Evolutionary conservation across 805 yeast genomes (phyloP).

Genomic region (Starmerella cellae): DNA sequence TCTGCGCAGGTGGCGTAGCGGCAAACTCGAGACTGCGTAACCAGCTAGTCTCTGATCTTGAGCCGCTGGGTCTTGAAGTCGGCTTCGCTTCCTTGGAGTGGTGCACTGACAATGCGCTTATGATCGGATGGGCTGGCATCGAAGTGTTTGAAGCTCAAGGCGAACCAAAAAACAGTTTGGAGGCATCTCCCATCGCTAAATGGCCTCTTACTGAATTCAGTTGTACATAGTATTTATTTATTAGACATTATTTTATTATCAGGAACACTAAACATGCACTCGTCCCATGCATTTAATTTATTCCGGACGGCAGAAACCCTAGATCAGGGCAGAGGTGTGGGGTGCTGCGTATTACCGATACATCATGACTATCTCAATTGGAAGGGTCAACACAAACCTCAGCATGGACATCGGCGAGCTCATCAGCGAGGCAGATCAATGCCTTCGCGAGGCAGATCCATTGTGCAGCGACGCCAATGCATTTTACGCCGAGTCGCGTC

Average conservation of each 20-base stretch:
- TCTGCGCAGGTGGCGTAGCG: slow-evolving; percentile 92
- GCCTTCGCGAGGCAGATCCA: slow-evolving; percentile 37
- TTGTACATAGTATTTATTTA: background rate
- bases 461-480: slow-evolving; percentile 41
- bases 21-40: slow-evolving; percentile 38
- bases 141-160: slow-evolving; percentile 52
- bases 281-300: no score
- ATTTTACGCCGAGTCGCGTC: slow-evolving; percentile 29
- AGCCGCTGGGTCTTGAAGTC: slow-evolving; percentile 25
- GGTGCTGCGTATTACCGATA: no score
- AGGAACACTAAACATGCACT: background rate
- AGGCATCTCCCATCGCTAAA: slow-evolving; percentile 52
- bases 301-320: no score
- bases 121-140: slow-evolving; percentile 97
- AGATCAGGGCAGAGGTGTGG: no score
- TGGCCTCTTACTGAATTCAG: slow-evolving; percentile 61
- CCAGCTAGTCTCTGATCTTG: slow-evolving; percentile 20
- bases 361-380: no score
- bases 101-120: slow-evolving; percentile 90
- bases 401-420: slow-evolving; percentile 38
- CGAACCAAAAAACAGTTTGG: slow-evolving; percentile 23
- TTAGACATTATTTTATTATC: background rate
- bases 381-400: no score
- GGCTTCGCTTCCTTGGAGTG: slow-evolving; percentile 56
- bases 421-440: slow-evolving; percentile 34